Evolutionary conservation across 1,284 basidiomycete genomes (phyloP), one percentile per base, ranked within the genome.

Genomic region (Wolfiporia cocos): DNA sequence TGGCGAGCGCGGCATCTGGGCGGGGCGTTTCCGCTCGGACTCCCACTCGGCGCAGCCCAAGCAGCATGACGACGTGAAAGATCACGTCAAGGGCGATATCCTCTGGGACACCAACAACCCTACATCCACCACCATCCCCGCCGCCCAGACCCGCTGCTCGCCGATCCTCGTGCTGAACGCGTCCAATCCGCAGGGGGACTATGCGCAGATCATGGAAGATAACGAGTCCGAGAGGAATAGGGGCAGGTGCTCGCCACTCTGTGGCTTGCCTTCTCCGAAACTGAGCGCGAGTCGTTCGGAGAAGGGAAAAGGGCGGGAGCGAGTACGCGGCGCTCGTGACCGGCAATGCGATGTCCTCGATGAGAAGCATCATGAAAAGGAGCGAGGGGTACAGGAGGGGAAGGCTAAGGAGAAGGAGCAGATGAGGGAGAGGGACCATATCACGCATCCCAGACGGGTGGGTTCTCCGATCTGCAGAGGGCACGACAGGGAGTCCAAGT

Each of bases 221-320:
- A 28, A 37, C 9, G 54, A 55, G 14, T 45, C 50, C n/a, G 52
- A 55, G 7, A 30, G 41, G 28, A 48, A 46, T 17, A 50, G 51
- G 22, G 60, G 58, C 12, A 47, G 60, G 34, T 62, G 60, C 49
- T 62, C 60, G 14, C 60, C 60, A 11, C 43, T 62, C 18, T 60
- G 58, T 41, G 56, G 56, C 2, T 40, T 56, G 19, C 42, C 48
- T 9, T 53, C 57, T 14, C 50, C 58, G 22, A 52, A 52, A 26
- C 34, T 54, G 7, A 47, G 55, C 11, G 43, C 46, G 23, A 41
- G 47, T 1, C 42, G 49, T 9, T 36, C 39, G 30, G 52, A 50
- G 15, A 59, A 58, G 48, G 53, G 54, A 20, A 60, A 56, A 47
- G 57, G 57, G 49, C 51, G 43, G 44, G 57, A 57, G 48, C 48